Evolutionary conservation across 1,139 yeast species (phyloP).

Genomic region (Yamadazyma membranifaciens): DNA sequence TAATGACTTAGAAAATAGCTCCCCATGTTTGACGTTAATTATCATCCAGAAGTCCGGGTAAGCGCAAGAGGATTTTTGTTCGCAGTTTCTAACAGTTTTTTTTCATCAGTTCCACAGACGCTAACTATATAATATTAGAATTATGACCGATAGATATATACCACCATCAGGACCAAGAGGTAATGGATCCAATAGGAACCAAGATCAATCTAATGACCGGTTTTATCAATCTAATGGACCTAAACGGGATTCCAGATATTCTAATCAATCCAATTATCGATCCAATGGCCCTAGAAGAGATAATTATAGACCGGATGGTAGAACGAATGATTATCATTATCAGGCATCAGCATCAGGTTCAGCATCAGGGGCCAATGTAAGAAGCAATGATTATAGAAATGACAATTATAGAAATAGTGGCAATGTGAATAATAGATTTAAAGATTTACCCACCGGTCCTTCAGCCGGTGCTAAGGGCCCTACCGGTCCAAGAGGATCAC

Average conservation of each 20-base stretch:
- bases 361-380: constrained; percentile 4
- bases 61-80: too few relatives aligned
- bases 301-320: not conserved
- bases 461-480: constrained; percentile 10
- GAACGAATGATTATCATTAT: not conserved
- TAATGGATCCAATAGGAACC: constrained; percentile 10
- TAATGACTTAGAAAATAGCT: too few relatives aligned
- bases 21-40: too few relatives aligned
- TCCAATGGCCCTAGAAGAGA: not conserved
- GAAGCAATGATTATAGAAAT: constrained; percentile 14
- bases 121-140: not conserved
- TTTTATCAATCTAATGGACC: not conserved
- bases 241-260: not conserved
- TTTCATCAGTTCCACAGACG: not conserved
- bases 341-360: not conserved
- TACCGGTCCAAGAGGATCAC: constrained; percentile 3
- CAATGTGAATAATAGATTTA: constrained; percentile 4
- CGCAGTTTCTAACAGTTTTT: too few relatives aligned
- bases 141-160: constrained; percentile 45
- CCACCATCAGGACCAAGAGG: constrained; percentile 34
- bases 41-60: too few relatives aligned
- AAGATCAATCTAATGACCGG: not conserved
- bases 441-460: constrained; percentile 13
- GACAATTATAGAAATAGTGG: not conserved
- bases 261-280: not conserved